Conservation (phyloP, 768 basidiomycete species). For the Termitomyces sp. region DNA sequence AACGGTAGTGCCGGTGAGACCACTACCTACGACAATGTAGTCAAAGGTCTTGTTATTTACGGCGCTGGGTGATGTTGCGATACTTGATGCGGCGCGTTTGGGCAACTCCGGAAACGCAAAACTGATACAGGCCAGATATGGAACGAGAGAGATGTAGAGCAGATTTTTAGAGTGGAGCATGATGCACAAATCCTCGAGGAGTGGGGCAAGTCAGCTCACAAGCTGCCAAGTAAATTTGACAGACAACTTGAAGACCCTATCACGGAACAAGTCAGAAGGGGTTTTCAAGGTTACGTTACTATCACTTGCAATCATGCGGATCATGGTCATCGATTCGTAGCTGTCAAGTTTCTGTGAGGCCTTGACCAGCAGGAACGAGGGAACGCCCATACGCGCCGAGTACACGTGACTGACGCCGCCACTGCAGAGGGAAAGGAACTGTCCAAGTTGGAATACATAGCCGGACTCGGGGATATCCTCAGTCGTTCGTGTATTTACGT, state of each 20-base stretch:
- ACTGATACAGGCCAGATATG: background rate
- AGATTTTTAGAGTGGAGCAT: background rate
- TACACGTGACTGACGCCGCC: too few relatives aligned
- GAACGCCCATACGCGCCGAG: too few relatives aligned
- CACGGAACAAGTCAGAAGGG: background rate
- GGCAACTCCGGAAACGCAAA: constrained; percentile 14
- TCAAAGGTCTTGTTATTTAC: constrained; percentile 33
- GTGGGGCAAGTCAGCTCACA: background rate
- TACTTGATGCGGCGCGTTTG: constrained; percentile 24
- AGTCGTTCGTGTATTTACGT: too few relatives aligned
- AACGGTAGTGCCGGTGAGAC: constrained; percentile 42
- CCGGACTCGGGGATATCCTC: too few relatives aligned
- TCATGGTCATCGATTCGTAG: background rate
- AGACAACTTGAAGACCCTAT: background rate
- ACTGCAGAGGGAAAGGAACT: too few relatives aligned
- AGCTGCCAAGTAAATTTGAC: background rate
- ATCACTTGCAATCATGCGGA: background rate
- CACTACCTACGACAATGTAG: constrained; percentile 41
- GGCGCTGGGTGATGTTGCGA: constrained; percentile 24
- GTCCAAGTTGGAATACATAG: too few relatives aligned
- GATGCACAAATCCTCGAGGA: background rate
- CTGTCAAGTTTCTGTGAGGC: background rate
- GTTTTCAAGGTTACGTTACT: too few relatives aligned
- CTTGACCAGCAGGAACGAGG: background rate
- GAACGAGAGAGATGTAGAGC: background rate